These are phyloP conservation scores for Komagataella kurtzmanii DNA, from an alignment of 805 yeast species.

Conservation along the genomic window DNA sequence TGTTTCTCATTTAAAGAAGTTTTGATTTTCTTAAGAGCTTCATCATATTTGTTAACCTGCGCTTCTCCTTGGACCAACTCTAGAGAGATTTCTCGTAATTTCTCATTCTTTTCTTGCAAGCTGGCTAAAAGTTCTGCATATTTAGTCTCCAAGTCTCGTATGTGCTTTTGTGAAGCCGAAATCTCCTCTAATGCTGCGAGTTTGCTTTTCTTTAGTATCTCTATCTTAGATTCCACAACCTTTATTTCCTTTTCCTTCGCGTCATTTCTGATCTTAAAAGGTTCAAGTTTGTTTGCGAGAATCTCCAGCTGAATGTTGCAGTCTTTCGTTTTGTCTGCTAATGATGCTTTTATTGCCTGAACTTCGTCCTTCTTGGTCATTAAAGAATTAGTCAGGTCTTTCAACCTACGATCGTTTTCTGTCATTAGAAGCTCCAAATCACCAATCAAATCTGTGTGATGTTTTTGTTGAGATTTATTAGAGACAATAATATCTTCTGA, in stretches of 20 bases:
- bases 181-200: constrained; percentile 27
- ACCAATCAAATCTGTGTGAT: not conserved
- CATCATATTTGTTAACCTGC: constrained; percentile 32
- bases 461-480: not conserved
- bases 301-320: constrained; percentile 52
- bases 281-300: constrained; percentile 58
- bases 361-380: constrained; percentile 41
- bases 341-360: constrained; percentile 46
- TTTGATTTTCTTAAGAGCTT: constrained; percentile 39
- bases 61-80: constrained; percentile 25
- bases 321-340: constrained; percentile 63
- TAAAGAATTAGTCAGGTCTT: constrained; percentile 28
- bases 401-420: constrained; percentile 29
- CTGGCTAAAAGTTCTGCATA: constrained; percentile 23
- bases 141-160: constrained; percentile 20
- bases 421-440: constrained; percentile 25
- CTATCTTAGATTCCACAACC: constrained; percentile 53
- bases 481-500: constrained; percentile 37
- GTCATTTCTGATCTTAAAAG: constrained; percentile 64
- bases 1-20: constrained; percentile 36
- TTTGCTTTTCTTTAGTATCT: constrained; percentile 35
- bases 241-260: constrained; percentile 50
- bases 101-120: constrained; percentile 35
- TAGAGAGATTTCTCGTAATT: constrained; percentile 27
- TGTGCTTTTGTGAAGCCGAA: not conserved